Evolutionary conservation across 257 asterid genomes (phyloP).

Genomic region (Solanum tarapatanum): DNA sequence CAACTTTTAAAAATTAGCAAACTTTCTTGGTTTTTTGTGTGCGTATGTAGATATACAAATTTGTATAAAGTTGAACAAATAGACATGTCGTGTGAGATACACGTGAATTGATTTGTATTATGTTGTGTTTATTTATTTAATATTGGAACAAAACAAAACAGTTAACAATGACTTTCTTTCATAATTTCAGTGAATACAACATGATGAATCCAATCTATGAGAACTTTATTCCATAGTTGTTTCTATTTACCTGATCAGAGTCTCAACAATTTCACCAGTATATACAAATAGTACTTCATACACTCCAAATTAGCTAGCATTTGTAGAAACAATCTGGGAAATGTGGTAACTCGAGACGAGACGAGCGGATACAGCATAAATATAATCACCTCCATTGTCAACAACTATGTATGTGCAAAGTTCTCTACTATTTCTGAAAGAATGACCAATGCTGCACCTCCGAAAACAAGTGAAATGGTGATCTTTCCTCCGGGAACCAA

Average conservation of each 20-base stretch:
- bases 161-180: not conserved
- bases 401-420: slow-evolving; percentile 22
- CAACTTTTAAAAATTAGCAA: too few relatives aligned
- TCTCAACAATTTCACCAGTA: not conserved
- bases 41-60: too few relatives aligned
- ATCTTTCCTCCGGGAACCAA: slow-evolving; percentile 81
- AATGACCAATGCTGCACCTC: slow-evolving; percentile 62
- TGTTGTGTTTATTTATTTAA: not conserved
- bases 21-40: too few relatives aligned
- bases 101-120: not conserved
- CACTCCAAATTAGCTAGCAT: not conserved
- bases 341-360: not conserved
- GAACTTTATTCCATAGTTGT: not conserved
- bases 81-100: not conserved
- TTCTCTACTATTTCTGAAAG: slow-evolving; percentile 45
- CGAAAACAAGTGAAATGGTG: slow-evolving; percentile 58
- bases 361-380: not conserved
- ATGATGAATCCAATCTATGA: not conserved
- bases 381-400: not conserved
- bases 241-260: not conserved
- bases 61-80: too few relatives aligned
- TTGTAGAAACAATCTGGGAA: not conserved
- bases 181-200: not conserved
- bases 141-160: not conserved
- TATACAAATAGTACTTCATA: not conserved